phyloP scores from a whole-genome alignment of 2,329 filamentous ascomycete genomes.

The Aspergillus japonicus region DNA sequence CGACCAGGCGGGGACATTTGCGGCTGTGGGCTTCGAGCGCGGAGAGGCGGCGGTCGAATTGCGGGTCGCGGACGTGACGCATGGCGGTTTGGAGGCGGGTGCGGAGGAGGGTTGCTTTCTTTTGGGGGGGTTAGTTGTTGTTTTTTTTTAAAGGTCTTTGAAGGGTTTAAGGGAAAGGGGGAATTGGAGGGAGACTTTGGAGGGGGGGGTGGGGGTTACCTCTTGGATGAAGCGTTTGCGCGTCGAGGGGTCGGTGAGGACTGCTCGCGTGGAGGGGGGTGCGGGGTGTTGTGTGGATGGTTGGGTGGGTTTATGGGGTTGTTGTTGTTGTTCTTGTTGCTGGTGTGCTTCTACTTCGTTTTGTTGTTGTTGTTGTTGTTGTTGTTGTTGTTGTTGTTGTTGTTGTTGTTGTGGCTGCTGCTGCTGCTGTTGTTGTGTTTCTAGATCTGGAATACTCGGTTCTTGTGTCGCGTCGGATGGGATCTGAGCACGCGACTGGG shows the following conservation, averaged over 20 bases:
- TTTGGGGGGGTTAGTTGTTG: constrained; percentile 13
- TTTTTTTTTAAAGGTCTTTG: no score
- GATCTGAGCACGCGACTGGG: background rate
- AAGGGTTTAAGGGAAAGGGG: no score
- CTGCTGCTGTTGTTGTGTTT: constrained; percentile 15
- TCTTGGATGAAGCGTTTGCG: constrained; percentile 43
- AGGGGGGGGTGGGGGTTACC: no score
- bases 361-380: background rate
- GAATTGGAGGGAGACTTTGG: no score
- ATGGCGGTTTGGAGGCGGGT: constrained; percentile 42
- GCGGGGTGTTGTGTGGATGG: constrained; percentile 6
- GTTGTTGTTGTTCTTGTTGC: constrained; percentile 12
- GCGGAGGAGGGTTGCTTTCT: constrained; percentile 44
- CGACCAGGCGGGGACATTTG: constrained; percentile 30
- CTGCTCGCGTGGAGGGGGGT: constrained; percentile 13
- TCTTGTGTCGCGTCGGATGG: background rate
- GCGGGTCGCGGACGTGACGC: constrained; percentile 38
- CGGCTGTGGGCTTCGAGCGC: constrained; percentile 43
- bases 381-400: constrained; percentile 15
- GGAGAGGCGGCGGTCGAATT: constrained; percentile 42
- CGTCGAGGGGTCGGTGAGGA: constrained; percentile 37
- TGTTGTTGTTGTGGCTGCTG: constrained; percentile 1
- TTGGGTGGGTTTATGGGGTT: constrained; percentile 11
- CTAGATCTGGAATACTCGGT: constrained; percentile 8
- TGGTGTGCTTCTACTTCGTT: background rate